Percentiles rank a stretch among this genome's conserved stretches.
Evolutionary conservation across 176 grass and related monocot genomes (phyloP).

Genomic region (Oryza glaberrima): DNA sequence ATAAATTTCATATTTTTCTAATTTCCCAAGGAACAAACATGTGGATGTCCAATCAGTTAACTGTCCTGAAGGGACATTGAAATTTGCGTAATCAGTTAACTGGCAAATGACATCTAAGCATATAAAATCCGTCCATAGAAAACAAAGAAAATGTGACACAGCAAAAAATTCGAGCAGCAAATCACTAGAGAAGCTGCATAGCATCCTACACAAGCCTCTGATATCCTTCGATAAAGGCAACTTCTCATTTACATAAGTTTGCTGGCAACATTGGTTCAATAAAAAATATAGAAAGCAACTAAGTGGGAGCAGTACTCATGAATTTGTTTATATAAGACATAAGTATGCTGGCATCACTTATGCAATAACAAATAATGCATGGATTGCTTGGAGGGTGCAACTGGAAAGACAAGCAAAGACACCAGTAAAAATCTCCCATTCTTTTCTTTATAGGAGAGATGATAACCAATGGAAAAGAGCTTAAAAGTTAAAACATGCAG

Average conservation of each 20-base stretch:
- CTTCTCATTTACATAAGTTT: slow-evolving; percentile 9
- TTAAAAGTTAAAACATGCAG: background rate
- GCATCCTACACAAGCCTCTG: background rate
- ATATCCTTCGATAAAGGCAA: background rate
- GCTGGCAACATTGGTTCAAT: slow-evolving; percentile 1
- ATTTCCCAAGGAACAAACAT: background rate
- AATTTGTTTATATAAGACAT: slow-evolving; percentile 33
- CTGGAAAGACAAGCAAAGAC: background rate
- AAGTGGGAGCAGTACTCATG: background rate
- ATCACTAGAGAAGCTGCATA: slow-evolving; percentile 25
- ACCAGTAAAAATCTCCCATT: slow-evolving; percentile 7
- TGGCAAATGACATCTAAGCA: slow-evolving; percentile 17
- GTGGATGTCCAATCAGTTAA: background rate
- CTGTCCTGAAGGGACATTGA: background rate
- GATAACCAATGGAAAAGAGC: background rate
- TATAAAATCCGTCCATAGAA: slow-evolving; percentile 13
- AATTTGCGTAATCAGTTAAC: slow-evolving; percentile 14
- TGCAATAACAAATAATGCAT: slow-evolving; percentile 10
- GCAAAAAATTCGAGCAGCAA: slow-evolving; percentile 1
- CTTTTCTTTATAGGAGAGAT: background rate
- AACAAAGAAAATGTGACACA: background rate
- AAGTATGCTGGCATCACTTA: background rate
- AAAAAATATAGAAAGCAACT: slow-evolving; percentile 24
- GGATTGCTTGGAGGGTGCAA: background rate
- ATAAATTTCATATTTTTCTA: background rate